Evolutionary conservation across 257 asterid genomes (phyloP), one percentile per base, ranked within the genome.

Genomic region (Nicotiana paniculata): DNA sequence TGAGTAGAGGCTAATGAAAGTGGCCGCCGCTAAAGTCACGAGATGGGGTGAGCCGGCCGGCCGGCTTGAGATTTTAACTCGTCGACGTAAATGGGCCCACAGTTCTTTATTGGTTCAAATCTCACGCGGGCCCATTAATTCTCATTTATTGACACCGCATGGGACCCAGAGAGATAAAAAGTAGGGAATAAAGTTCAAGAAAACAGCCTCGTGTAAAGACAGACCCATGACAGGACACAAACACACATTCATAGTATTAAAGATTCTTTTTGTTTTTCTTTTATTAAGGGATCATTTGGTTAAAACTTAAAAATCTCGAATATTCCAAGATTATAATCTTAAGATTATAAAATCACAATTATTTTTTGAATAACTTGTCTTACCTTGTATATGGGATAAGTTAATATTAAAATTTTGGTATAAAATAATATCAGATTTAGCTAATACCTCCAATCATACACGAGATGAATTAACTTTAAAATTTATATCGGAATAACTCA

Each of bases 111-210:
- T 13, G 15, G 82, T 83, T 63, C 81, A 79, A 83, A 79, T 65
- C 80, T 84, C 86, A 86, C 87, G 83, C 39, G 85, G 88, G 81
- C 86, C 89, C 91, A 87, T 84, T 85, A 69, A 81, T 67, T 86
- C 84, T 83, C 89, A 85, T 86, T 86, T 83, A 90, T 82, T 88
- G 89, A 78, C 85, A 87, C 79, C 85, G 81, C 79, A 33, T 77
- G 82, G 82, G 82, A 39, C 32, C 81, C 35, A 43, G 5, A 11
- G 33, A 24, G 3, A 0, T 3, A 15, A 10, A 7, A 62, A 51
- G 13, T 6, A 21, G 2, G 37, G n/a, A 61, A 35, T 30, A 79
- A 66, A 32, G 3, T 61, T 5, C 6, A 15, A 68, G 37, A 51
- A 9, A 83, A 54, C 8, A 58, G 11, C 43, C 21, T 21, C 78